Base-by-base conservation (phyloP, 805 yeast genomes). In the Nakazawaea siamensis region DNA sequence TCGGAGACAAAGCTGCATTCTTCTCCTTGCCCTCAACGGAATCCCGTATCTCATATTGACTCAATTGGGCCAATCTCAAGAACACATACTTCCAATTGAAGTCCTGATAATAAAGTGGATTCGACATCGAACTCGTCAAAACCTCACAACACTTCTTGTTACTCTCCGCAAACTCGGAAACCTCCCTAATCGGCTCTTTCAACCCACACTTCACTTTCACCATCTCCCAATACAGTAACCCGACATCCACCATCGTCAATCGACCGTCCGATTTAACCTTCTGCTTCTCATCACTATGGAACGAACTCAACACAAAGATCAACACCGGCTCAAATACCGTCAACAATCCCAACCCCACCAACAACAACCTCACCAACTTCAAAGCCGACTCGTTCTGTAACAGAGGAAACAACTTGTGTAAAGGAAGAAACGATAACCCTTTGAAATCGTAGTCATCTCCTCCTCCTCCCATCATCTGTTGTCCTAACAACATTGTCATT, bases 401-500 rank as follows among this genome's bases (percentile, higher is more conserved):
- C 16, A 46, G n/a, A 2, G 58, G 56, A 29, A 52, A 49, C 7
- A 51, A 5, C 15, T 43, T 35, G 24, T 29, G 39, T 3, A 52
- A 11, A 4, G 56, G 58, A 4, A 54, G 25, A 23, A 47, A 40
- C 1, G 53, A 41, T 13, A 54, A 43, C 2, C 55, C 57, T 36
- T 45, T 50, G 29, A 29, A 50, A 24, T 46, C 45, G 29, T 28
- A 39, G 18, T 9, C 10, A 12, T 34, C 29, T 12, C 29, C 32
- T 14, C 14, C 33, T 4, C 44, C 46, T 7, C 39, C 44, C 29
- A 52, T 46, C 21, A 54, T 7, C 37, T 55, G 60, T 2, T 58
- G 38, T 2, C 62, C 62, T 9, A 54, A 43, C 43, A 57, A 35
- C 1, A 60, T 43, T 1, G 62, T 54, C 51, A 58, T 49, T 14